A percentile compares a stretch with the other conserved stretches of the same genome.
Evolutionary conservation across 2,329 filamentous ascomycete species (phyloP).

Genomic region (Didymella pomorum): DNA sequence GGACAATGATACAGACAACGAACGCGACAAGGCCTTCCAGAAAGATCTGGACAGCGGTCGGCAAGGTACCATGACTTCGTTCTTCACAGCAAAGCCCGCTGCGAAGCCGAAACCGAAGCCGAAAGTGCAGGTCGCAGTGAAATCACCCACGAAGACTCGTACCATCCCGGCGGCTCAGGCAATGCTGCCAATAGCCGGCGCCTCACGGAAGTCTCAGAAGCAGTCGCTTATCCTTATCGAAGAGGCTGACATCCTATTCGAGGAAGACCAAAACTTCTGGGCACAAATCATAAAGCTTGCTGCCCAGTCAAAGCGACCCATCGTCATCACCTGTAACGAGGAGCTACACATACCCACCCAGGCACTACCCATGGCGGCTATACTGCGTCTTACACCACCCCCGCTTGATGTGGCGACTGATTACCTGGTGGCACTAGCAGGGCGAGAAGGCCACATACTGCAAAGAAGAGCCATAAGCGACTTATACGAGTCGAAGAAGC

Average conservation of each 20-base stretch:
- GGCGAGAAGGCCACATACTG: slow-evolving; percentile 86
- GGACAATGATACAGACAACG: slow-evolving; percentile 50
- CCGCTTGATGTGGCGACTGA: slow-evolving; percentile 75
- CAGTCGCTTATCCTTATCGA: slow-evolving; percentile 95
- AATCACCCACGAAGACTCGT: slow-evolving; percentile 16
- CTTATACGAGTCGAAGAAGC: slow-evolving; percentile 73
- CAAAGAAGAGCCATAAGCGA: slow-evolving; percentile 69
- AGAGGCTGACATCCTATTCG: slow-evolving; percentile 91
- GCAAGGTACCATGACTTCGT: slow-evolving; percentile 80
- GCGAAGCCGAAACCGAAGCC: slow-evolving; percentile 31
- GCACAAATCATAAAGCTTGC: slow-evolving; percentile 79
- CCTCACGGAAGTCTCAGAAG: slow-evolving; percentile 68
- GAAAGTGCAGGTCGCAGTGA: slow-evolving; percentile 25
- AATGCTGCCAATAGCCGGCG: slow-evolving; percentile 32
- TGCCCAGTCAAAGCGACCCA: slow-evolving; percentile 84
- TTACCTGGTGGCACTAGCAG: slow-evolving; percentile 81
- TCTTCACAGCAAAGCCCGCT: slow-evolving; percentile 67
- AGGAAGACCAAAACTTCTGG: slow-evolving; percentile 98
- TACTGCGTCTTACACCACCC: slow-evolving; percentile 77
- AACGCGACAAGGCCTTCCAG: slow-evolving; percentile 57
- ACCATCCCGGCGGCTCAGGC: slow-evolving; percentile 28
- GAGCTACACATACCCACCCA: slow-evolving; percentile 81
- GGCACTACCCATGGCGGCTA: slow-evolving; percentile 80
- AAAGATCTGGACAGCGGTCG: slow-evolving; percentile 71
- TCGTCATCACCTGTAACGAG: slow-evolving; percentile 95